Base-by-base conservation (phyloP, 345 rosid species). In the Salix exigua region DNA sequence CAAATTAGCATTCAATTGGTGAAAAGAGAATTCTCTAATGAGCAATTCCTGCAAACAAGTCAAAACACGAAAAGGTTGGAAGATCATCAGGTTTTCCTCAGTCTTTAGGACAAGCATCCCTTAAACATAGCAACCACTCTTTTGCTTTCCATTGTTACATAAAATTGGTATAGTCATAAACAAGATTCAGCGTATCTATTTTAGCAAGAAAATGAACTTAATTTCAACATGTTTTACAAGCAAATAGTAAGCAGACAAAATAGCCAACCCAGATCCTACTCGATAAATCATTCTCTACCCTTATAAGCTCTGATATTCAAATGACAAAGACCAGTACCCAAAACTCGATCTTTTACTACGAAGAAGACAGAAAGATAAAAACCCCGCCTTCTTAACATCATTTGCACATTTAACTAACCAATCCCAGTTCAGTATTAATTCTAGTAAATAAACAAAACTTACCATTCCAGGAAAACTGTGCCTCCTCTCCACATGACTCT, bases 1-100 rank as follows among this genome's bases (percentile, higher is more conserved):
- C 82, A 96, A 88, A 86, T 96, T 96, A 76, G 98, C 99, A 90
- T 96, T 96, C 79, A 92, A 81, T 83, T 89, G 89, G 68, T 96
- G 99, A 75, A 96, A 96, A 5, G 94, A 89, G 75, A 93, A 96
- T 77, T 96, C 99, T 40, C 93, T 82, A 70, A 96, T 82, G 30
- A 85, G 76, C 79, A 93, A 76, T 80, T 93, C 97, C 98, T 96
- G 91, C 77, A 80, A 71, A 28, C 7, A 38, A 74, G 62, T 64
- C 79, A 86, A 76, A 73, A 40, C 44, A 2, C 0, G 14, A 0
- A 40, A 40, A 40, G 13, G 44, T 40, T 40, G 2, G 44, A 64
- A 18, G 10, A 23, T 13, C 3, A 38, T 1, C 1, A 31, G 21
- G 5, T 3, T 16, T 48, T 4, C 7, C 31, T 46, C 0, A 13